phyloP scores from a whole-genome alignment of 2,329 filamentous ascomycete species.

The Trichophyton benhamiae region DNA sequence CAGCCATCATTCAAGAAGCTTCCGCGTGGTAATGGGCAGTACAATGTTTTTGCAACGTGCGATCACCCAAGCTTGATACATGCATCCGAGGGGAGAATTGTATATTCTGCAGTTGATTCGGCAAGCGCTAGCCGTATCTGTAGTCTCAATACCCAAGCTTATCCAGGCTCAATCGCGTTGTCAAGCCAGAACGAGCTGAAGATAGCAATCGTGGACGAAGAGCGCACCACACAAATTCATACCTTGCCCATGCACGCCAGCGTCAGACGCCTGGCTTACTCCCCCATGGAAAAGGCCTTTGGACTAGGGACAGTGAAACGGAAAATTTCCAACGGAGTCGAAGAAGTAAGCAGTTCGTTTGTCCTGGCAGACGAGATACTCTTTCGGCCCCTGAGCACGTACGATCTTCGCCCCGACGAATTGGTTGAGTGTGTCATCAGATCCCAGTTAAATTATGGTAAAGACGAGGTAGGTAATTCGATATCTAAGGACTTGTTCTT shows the following conservation, averaged over 20 bases:
- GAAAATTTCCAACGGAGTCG: constrained; percentile 56
- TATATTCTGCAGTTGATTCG: constrained; percentile 88
- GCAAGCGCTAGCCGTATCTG: constrained; percentile 73
- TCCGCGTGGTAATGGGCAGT: constrained; percentile 53
- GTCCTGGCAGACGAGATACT: constrained; percentile 81
- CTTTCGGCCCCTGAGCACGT: constrained; percentile 65
- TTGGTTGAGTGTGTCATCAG: constrained; percentile 75
- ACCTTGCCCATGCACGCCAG: constrained; percentile 68
- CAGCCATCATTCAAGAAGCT: constrained; percentile 71
- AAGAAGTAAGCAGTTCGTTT: constrained; percentile 68
- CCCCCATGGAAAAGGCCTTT: constrained; percentile 64
- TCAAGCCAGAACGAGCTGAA: constrained; percentile 65
- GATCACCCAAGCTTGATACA: constrained; percentile 94
- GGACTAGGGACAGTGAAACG: constrained; percentile 76
- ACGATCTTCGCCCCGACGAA: constrained; percentile 54
- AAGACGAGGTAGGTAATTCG: constrained; percentile 43
- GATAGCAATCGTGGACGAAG: constrained; percentile 68
- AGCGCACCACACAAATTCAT: constrained; percentile 79
- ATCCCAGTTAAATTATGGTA: constrained; percentile 54
- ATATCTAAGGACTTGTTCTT: constrained; percentile 59
- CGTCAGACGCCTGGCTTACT: constrained; percentile 77
- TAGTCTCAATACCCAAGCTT: constrained; percentile 69
- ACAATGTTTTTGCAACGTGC: constrained; percentile 81
- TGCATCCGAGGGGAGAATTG: constrained; percentile 69
- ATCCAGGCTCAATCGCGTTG: constrained; percentile 66